Percentiles rank a stretch among this genome's conserved stretches.
These are phyloP conservation scores for Claviceps maximensis DNA, from an alignment of 2,329 filamentous ascomycete species.

Conservation along the genomic window DNA sequence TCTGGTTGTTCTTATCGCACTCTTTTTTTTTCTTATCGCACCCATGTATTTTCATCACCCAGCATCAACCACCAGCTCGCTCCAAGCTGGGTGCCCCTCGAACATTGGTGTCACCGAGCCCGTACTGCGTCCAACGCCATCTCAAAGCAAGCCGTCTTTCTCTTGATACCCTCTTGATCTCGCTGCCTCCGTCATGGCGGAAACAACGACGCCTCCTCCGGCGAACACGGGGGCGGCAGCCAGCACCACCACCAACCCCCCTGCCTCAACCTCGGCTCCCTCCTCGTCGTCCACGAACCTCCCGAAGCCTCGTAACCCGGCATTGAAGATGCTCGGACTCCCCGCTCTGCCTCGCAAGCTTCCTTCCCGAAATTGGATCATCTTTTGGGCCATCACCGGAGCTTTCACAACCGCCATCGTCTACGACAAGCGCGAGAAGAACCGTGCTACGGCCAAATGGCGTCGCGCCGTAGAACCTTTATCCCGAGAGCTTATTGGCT, in stretches of 20 bases:
- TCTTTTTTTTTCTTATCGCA: conserved; percentile 9
- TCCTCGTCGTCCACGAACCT: conserved; percentile 12
- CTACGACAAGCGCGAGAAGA: conserved; percentile 89
- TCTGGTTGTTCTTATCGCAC: conserved; percentile 11
- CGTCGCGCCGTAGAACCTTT: conserved; percentile 73
- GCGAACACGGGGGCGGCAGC: conserved; percentile 5
- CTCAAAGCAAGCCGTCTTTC: neutral
- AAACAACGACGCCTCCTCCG: neutral
- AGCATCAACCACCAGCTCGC: neutral
- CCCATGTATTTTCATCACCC: neutral
- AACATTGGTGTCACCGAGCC: neutral
- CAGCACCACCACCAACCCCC: neutral
- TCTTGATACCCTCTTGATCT: neutral
- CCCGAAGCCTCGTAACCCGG: conserved; percentile 48
- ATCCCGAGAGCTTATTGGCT: conserved; percentile 57
- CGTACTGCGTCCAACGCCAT: neutral
- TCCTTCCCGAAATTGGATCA: conserved; percentile 94
- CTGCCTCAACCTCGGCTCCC: conserved; percentile 11
- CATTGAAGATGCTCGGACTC: conserved; percentile 68
- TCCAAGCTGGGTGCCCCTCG: neutral
- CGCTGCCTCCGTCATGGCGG: neutral
- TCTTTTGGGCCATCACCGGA: conserved; percentile 72
- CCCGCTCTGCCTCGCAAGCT: conserved; percentile 73
- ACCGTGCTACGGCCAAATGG: conserved; percentile 76
- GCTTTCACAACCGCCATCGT: conserved; percentile 68